Conservation (phyloP, 2,329 filamentous ascomycete genomes). For the Coniochaeta sp. region DNA sequence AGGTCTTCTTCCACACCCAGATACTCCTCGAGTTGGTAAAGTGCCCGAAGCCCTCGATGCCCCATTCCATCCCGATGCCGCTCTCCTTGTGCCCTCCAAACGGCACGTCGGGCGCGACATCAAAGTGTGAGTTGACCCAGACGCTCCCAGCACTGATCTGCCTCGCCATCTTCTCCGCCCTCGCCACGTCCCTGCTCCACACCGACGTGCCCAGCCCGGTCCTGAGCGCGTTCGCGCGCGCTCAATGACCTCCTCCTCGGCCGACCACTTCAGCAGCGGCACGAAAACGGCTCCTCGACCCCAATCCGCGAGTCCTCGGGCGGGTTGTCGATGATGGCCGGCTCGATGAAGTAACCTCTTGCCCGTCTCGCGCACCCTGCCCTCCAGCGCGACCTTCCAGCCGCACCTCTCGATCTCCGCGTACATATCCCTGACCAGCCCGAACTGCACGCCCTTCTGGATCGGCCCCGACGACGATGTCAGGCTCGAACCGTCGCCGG, state of each 20-base stretch:
- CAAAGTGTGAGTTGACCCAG: conserved; percentile 43
- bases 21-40: conserved; percentile 12
- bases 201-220: conserved; percentile 46
- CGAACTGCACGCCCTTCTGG: conserved; percentile 51
- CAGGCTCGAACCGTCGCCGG: conserved; percentile 32
- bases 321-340: conserved; percentile 54
- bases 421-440: conserved; percentile 44
- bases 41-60: conserved; percentile 26
- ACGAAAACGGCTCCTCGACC: conserved; percentile 44
- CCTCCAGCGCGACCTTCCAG: conserved; percentile 35
- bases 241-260: conserved; percentile 36
- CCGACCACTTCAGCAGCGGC: conserved; percentile 33
- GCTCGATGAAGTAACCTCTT: conserved; percentile 48
- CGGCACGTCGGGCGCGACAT: conserved; percentile 26
- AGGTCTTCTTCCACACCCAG: conserved; percentile 17
- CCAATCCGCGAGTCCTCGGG: conserved; percentile 49
- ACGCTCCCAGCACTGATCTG: conserved; percentile 45
- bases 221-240: conserved; percentile 39
- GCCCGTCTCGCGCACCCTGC: conserved; percentile 21
- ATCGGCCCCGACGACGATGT: conserved; percentile 42
- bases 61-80: conserved; percentile 40
- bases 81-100: conserved; percentile 46
- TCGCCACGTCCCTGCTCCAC: conserved; percentile 39
- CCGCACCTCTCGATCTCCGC: conserved; percentile 37
- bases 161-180: conserved; percentile 36